Conservation (phyloP, 2,329 filamentous ascomycete species). For the Ascochyta viciae-villosae region DNA sequence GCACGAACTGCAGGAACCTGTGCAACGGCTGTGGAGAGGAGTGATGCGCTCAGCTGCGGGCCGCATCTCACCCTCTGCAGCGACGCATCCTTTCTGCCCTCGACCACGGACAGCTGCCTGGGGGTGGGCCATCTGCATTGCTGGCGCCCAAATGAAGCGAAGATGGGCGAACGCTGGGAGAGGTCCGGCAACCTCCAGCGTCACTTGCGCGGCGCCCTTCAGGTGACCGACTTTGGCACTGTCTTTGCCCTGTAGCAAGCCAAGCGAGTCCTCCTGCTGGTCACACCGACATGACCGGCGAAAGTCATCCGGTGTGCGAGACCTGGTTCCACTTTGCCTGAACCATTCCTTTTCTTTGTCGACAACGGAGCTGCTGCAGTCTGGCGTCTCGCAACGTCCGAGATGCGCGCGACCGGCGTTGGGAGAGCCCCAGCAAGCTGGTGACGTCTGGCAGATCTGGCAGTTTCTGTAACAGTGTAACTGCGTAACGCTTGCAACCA, state of each 20-base stretch:
- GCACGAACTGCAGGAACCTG: constrained; percentile 6
- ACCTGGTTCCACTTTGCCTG: constrained; percentile 6
- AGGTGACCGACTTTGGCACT: constrained; percentile 7
- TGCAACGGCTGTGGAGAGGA: constrained; percentile 4
- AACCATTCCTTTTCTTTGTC: constrained; percentile 2
- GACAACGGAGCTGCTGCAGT: not conserved
- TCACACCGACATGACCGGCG: not conserved
- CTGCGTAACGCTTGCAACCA: constrained; percentile 1
- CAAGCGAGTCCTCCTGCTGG: constrained; percentile 1
- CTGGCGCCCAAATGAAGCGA: constrained; percentile 4
- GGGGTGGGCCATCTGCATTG: not conserved
- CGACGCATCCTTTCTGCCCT: constrained; percentile 2
- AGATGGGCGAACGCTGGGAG: constrained; percentile 8
- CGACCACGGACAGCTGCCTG: constrained; percentile 2
- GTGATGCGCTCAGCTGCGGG: not conserved
- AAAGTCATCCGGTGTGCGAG: constrained; percentile 8
- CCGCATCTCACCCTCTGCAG: too few species aligned
- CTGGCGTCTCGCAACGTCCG: constrained; percentile 1
- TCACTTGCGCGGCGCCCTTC: constrained; percentile 3
- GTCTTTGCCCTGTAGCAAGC: constrained; percentile 4
- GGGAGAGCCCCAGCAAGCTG: not conserved
- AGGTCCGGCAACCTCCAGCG: not conserved
- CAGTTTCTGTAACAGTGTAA: not conserved
- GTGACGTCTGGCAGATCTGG: not conserved
- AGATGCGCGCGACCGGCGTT: not conserved